A percentile compares a stretch with the other conserved stretches of the same genome.
Conservation (phyloP, 768 basidiomycete species). For the Podaxis mareebaensis region DNA sequence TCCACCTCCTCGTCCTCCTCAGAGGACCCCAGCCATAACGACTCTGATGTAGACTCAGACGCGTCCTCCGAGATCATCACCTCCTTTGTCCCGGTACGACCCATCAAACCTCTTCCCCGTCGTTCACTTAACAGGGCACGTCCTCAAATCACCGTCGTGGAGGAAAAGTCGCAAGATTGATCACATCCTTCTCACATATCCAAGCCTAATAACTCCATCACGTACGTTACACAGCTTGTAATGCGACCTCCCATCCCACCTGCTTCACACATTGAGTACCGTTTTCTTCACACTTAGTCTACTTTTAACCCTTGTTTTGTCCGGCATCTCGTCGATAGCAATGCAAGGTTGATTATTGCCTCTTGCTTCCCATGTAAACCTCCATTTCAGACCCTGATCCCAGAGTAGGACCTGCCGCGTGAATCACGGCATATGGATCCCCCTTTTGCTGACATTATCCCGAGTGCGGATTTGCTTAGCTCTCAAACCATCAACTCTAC, state of each 20-base stretch:
- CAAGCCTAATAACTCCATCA: constrained; percentile 2
- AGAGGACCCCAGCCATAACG: constrained; percentile 28
- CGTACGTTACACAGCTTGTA: constrained; percentile 17
- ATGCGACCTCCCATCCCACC: constrained; percentile 9
- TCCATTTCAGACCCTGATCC: not conserved
- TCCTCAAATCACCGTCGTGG: constrained; percentile 9
- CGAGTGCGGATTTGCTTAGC: constrained; percentile 3
- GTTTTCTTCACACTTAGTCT: not conserved
- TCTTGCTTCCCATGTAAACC: constrained; percentile 10
- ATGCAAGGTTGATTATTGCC: constrained; percentile 7
- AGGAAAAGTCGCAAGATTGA: constrained; percentile 13
- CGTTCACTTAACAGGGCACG: constrained; percentile 25
- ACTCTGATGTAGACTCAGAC: constrained; percentile 35
- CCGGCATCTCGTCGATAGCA: not conserved
- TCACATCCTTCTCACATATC: constrained; percentile 2
- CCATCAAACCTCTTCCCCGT: constrained; percentile 49
- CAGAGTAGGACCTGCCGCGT: not conserved
- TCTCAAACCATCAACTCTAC: not conserved
- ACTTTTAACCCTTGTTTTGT: constrained; percentile 7
- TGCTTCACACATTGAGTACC: constrained; percentile 15
- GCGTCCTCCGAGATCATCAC: constrained; percentile 39
- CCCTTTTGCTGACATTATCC: constrained; percentile 3
- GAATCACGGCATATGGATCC: not conserved
- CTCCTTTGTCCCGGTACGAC: constrained; percentile 40
- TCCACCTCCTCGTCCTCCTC: constrained; percentile 27